Conservation (phyloP, 2,329 filamentous ascomycete genomes). For the Fusarium pseudograminearum region DNA sequence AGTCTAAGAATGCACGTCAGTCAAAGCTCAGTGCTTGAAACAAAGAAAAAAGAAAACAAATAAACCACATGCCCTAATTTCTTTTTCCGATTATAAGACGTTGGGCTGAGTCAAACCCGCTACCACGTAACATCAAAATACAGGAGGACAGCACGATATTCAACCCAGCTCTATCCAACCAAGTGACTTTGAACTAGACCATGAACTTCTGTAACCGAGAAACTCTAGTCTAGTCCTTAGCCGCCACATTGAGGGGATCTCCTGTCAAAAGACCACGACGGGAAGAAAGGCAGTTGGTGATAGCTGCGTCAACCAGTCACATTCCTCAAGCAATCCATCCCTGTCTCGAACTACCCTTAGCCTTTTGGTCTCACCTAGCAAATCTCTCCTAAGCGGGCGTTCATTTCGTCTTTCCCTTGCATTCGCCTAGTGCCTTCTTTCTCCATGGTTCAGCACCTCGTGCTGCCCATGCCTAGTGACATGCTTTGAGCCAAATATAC, state of each 20-base stretch:
- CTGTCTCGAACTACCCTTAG: constrained; percentile 15
- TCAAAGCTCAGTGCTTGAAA: background rate
- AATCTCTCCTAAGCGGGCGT: background rate
- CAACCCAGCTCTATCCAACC: background rate
- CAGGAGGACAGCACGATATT: constrained; percentile 10
- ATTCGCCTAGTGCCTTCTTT: background rate
- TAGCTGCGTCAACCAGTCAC: constrained; percentile 5
- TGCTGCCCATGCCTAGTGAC: constrained; percentile 15
- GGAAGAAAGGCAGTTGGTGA: background rate
- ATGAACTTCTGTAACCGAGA: constrained; percentile 2
- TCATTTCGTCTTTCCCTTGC: constrained; percentile 9
- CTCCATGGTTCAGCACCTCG: constrained; percentile 15
- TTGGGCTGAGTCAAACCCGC: constrained; percentile 7
- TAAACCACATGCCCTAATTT: background rate
- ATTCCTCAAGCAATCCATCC: constrained; percentile 7
- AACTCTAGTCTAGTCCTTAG: background rate
- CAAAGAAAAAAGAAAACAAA: background rate
- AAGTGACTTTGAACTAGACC: background rate
- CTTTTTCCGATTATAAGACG: constrained; percentile 1
- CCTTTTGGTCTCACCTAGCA: background rate
- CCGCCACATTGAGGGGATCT: background rate
- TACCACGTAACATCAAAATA: constrained; percentile 26
- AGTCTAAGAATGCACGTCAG: background rate
- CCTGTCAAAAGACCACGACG: constrained; percentile 7
- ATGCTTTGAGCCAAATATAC: constrained; percentile 1